A percentile compares a stretch with the other conserved stretches of the same genome.
These are phyloP conservation scores for Xerocomus minutiporus DNA, from an alignment of 1,284 basidiomycete genomes.

Conservation along the genomic window DNA sequence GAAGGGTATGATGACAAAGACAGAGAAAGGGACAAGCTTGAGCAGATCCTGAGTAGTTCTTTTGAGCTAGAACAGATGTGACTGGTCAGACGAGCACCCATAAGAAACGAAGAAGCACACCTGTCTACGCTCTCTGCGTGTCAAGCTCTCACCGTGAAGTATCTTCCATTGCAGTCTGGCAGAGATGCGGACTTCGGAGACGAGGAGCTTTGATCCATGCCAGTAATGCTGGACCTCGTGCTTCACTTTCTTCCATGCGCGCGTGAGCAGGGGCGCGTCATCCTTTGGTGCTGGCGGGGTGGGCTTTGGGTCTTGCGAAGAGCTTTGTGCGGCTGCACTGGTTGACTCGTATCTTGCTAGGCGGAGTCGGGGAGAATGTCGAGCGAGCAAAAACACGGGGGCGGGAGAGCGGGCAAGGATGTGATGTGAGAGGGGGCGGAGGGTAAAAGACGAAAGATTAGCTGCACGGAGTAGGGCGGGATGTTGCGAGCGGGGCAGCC, in stretches of 20 bases:
- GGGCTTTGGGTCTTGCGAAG: conserved; percentile 41
- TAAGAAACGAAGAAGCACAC: conserved; percentile 39
- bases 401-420: conserved; percentile 14
- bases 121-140: conserved; percentile 91
- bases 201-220: conserved; percentile 93
- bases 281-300: conserved; percentile 51
- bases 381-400: conserved; percentile 15
- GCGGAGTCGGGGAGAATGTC: not conserved
- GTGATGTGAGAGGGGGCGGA: not conserved
- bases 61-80: conserved; percentile 56
- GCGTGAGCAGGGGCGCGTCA: conserved; percentile 50
- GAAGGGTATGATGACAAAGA: conserved; percentile 95
- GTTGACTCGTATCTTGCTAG: conserved; percentile 18
- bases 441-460: conserved; percentile 30
- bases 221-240: conserved; percentile 97
- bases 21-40: conserved; percentile 90
- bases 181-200: conserved; percentile 92
- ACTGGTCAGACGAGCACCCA: conserved; percentile 4
- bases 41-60: conserved; percentile 92
- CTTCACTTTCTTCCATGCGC: conserved; percentile 90
- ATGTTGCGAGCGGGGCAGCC: conserved; percentile 52
- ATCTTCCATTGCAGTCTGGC: conserved; percentile 88
- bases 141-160: conserved; percentile 86
- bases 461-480: conserved; percentile 41
- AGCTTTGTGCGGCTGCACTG: conserved; percentile 6